Conservation (phyloP, 495 filamentous ascomycete genomes). For the Xylaria bambusicola region DNA sequence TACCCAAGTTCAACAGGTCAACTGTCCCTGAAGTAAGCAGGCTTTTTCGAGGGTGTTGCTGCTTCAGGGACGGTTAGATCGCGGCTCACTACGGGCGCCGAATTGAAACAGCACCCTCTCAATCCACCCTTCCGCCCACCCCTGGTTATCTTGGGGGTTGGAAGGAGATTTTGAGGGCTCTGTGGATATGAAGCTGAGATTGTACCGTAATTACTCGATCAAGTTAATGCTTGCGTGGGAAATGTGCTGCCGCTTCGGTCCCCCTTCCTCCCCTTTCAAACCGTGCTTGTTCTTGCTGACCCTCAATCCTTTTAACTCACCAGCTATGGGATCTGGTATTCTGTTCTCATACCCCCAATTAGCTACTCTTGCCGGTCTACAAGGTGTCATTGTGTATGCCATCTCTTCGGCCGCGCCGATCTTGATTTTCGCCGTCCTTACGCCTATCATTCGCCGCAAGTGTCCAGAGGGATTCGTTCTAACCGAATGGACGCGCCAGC, state of each 20-base stretch:
- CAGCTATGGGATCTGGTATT: slow-evolving; percentile 77
- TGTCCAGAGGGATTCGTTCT: slow-evolving; percentile 76
- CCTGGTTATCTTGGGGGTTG: slow-evolving; percentile 17
- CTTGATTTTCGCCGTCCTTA: slow-evolving; percentile 65
- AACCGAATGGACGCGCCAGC: slow-evolving; percentile 76
- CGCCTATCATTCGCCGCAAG: slow-evolving; percentile 71
- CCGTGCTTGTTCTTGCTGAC: slow-evolving; percentile 27
- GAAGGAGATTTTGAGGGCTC: slow-evolving; percentile 18
- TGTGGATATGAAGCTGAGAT: slow-evolving; percentile 75
- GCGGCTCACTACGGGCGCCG: slow-evolving; percentile 87
- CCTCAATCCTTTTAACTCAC: slow-evolving; percentile 32
- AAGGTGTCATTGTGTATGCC: slow-evolving; percentile 72
- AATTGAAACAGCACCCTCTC: slow-evolving; percentile 49
- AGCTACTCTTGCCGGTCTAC: slow-evolving; percentile 75
- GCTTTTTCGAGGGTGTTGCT: not conserved
- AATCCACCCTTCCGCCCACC: slow-evolving; percentile 53
- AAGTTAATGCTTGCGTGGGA: slow-evolving; percentile 95
- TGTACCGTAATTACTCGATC: slow-evolving; percentile 89
- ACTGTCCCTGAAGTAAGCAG: slow-evolving; percentile 21
- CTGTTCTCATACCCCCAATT: slow-evolving; percentile 77
- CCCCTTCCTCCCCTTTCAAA: slow-evolving; percentile 28
- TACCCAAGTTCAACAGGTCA: slow-evolving; percentile 30
- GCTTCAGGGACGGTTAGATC: slow-evolving; percentile 31
- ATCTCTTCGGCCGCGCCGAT: slow-evolving; percentile 67
- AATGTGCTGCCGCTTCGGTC: slow-evolving; percentile 80